These are phyloP conservation scores for Taphrina communis DNA, from an alignment of 1,139 yeast species.

Conservation along the genomic window DNA sequence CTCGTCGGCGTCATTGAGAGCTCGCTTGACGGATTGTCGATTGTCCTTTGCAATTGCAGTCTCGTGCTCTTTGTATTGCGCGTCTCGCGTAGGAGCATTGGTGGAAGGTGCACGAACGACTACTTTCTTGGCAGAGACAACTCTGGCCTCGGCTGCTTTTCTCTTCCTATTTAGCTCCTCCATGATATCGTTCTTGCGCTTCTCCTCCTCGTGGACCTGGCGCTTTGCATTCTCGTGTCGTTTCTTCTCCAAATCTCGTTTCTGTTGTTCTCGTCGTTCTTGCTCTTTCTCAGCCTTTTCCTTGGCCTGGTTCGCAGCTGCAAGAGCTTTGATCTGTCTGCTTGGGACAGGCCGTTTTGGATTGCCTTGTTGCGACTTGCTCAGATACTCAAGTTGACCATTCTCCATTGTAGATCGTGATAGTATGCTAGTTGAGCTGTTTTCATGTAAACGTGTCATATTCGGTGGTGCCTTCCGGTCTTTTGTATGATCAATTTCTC, in stretches of 20 bases:
- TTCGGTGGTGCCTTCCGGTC: slow-evolving; percentile 28
- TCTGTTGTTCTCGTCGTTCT: slow-evolving; percentile 42
- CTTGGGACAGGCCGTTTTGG: neutral
- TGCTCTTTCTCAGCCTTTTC: slow-evolving; percentile 42
- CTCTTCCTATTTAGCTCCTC: slow-evolving; percentile 43
- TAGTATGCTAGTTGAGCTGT: neutral
- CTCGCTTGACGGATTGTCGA: slow-evolving; percentile 38
- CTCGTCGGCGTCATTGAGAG: slow-evolving; percentile 22
- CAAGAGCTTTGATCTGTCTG: slow-evolving; percentile 41
- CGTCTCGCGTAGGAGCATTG: neutral
- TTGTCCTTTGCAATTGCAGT: neutral
- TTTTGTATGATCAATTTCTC: slow-evolving; percentile 38
- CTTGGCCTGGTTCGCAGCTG: slow-evolving; percentile 44
- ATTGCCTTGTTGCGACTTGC: slow-evolving; percentile 20
- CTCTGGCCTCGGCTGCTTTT: slow-evolving; percentile 33
- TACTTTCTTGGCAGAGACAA: slow-evolving; percentile 23
- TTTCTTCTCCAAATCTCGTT: slow-evolving; percentile 45
- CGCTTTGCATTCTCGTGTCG: slow-evolving; percentile 42
- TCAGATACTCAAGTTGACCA: slow-evolving; percentile 14
- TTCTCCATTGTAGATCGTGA: slow-evolving; percentile 4
- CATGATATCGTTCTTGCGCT: slow-evolving; percentile 42
- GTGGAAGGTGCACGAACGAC: neutral
- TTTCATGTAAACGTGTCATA: neutral
- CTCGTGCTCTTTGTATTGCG: slow-evolving; percentile 4
- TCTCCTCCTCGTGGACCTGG: slow-evolving; percentile 44